Percentiles rank a stretch among this genome's conserved stretches.
Evolutionary conservation across 2,329 filamentous ascomycete species (phyloP).

Genomic region (Endoconidiophora laricicola): DNA sequence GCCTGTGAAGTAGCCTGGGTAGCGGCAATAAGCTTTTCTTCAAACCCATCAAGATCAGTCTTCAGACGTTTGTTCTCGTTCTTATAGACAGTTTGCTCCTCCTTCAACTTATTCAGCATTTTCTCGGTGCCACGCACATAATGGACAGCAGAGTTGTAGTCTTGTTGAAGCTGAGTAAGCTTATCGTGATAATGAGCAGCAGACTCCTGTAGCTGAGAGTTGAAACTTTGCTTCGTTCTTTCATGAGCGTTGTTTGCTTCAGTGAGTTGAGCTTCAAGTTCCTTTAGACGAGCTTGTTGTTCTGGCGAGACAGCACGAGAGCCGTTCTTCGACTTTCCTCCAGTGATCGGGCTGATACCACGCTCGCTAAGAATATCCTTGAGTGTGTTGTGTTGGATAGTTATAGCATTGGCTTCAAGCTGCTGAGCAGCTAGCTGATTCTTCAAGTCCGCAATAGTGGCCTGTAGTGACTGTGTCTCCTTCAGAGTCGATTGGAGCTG

Average conservation of each 20-base stretch:
- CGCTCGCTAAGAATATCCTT: conserved; percentile 86
- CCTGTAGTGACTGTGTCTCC: conserved; percentile 67
- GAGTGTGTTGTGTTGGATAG: conserved; percentile 79
- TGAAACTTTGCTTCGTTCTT: conserved; percentile 63
- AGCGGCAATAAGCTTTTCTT: conserved; percentile 31
- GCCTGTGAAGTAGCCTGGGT: conserved; percentile 25
- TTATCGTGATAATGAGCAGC: conserved; percentile 84
- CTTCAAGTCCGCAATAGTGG: conserved; percentile 66
- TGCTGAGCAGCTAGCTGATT: conserved; percentile 72
- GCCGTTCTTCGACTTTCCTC: conserved; percentile 51
- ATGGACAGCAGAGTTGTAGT: conserved; percentile 94
- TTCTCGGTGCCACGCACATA: conserved; percentile 98
- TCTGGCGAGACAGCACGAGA: conserved; percentile 62
- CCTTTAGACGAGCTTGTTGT: conserved; percentile 55
- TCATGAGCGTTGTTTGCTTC: conserved; percentile 65
- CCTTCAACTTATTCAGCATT: conserved; percentile 97
- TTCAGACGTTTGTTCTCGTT: conserved; percentile 68
- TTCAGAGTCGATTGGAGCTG: conserved; percentile 74
- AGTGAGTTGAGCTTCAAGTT: conserved; percentile 78
- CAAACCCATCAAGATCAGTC: conserved; percentile 56
- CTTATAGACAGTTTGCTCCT: conserved; percentile 89
- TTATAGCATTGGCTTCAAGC: conserved; percentile 83
- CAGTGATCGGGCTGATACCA: conserved; percentile 62
- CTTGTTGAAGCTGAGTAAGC: conserved; percentile 81
- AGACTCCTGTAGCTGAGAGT: conserved; percentile 69